phyloP scores from a whole-genome alignment of 805 yeast genomes.

The Starmerella floris region DNA sequence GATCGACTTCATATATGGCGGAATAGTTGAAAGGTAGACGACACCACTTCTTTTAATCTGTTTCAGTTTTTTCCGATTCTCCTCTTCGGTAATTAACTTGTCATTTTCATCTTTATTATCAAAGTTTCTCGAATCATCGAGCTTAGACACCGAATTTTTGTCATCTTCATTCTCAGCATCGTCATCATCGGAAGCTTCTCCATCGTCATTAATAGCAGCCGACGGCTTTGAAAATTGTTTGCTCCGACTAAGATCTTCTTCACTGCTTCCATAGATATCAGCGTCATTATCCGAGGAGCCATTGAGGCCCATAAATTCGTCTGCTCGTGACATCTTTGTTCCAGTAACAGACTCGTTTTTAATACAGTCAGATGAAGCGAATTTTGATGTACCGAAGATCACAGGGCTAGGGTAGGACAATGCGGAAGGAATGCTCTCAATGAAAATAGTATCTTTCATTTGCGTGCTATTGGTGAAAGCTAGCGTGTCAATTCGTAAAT shows the following conservation, averaged over 20 bases:
- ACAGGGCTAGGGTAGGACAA: too few species aligned
- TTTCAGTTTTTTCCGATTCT: conserved; percentile 28
- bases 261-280: conserved; percentile 7
- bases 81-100: conserved; percentile 25
- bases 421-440: too few species aligned
- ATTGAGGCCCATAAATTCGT: conserved; percentile 17
- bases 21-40: conserved; percentile 77
- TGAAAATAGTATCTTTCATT: too few species aligned
- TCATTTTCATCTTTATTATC: background rate
- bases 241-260: conserved; percentile 12
- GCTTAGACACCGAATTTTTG: background rate
- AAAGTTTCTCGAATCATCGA: too few species aligned
- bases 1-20: conserved; percentile 95
- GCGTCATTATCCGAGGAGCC: conserved; percentile 11
- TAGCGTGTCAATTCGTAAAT: too few species aligned
- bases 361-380: too few species aligned
- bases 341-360: too few species aligned
- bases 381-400: too few species aligned
- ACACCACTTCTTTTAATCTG: conserved; percentile 71
- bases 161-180: conserved; percentile 17
- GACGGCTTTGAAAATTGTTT: conserved; percentile 6
- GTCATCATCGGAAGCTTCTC: conserved; percentile 15
- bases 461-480: too few species aligned
- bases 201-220: background rate
- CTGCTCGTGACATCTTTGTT: conserved; percentile 14